These are phyloP conservation scores for Backusella luteola DNA, from an alignment of 192 early-diverging fungal species.

Conservation along the genomic window DNA sequence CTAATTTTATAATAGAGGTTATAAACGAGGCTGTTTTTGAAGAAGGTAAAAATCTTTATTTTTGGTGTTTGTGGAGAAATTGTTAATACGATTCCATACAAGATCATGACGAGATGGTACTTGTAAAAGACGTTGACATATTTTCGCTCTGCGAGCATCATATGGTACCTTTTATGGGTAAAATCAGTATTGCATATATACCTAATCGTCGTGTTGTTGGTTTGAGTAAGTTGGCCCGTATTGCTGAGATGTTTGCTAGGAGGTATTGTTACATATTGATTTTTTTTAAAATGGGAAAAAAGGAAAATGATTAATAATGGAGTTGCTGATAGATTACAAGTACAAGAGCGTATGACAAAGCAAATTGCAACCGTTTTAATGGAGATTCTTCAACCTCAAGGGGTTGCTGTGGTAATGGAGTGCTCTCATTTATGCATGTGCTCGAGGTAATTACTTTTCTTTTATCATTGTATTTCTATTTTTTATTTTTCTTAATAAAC, in stretches of 20 bases:
- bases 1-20: conserved; percentile 51
- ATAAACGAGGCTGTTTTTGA: conserved; percentile 96
- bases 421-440: conserved; percentile 65
- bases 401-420: conserved; percentile 98
- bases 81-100: not conserved
- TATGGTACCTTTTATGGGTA: conserved; percentile 96
- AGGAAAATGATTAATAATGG: not conserved
- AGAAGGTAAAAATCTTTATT: conserved; percentile 57
- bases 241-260: conserved; percentile 97
- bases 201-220: conserved; percentile 94
- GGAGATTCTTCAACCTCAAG: conserved; percentile 91
- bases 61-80: not conserved
- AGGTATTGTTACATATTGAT: conserved; percentile 11
- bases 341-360: conserved; percentile 98
- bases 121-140: conserved; percentile 95
- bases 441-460: conserved; percentile 19
- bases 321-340: conserved; percentile 66
- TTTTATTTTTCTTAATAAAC: not conserved
- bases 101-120: conserved; percentile 99
- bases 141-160: conserved; percentile 99
- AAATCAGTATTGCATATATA: conserved; percentile 97
- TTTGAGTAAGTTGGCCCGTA: conserved; percentile 93
- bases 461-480: not conserved
- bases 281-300: not conserved
- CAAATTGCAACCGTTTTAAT: conserved; percentile 90